phyloP scores from a whole-genome alignment of 768 basidiomycete genomes.

The Porphyrellus cyaneotinctus region DNA sequence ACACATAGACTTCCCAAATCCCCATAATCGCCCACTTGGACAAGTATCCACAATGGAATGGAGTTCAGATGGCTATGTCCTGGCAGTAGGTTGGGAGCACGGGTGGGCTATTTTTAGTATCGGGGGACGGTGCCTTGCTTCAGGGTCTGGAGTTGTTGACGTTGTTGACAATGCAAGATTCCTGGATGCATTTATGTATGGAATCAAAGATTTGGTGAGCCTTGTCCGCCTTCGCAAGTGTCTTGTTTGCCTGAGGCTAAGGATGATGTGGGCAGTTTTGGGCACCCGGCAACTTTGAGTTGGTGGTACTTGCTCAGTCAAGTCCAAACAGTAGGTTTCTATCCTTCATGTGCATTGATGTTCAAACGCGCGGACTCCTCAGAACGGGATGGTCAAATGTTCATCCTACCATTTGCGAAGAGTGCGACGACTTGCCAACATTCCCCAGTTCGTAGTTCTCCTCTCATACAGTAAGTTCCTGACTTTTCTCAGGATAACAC shows the following conservation, averaged over 20 bases:
- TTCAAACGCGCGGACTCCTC: conserved; percentile 2
- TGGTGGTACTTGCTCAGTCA: conserved; percentile 66
- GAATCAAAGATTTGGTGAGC: conserved; percentile 67
- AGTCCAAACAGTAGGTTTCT: conserved; percentile 45
- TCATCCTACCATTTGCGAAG: conserved; percentile 88
- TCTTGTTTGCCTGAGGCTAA: conserved; percentile 1
- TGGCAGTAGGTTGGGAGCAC: conserved; percentile 86
- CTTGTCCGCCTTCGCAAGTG: background rate
- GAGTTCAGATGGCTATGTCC: conserved; percentile 93
- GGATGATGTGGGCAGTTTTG: conserved; percentile 61
- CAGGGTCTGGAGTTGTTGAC: conserved; percentile 68
- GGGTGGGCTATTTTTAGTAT: conserved; percentile 93
- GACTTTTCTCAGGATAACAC: conserved; percentile 76
- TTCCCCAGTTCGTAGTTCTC: conserved; percentile 61
- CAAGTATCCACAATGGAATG: conserved; percentile 71
- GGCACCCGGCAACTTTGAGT: conserved; percentile 89
- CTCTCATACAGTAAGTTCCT: background rate
- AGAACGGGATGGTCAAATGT: conserved; percentile 71
- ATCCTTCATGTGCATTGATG: background rate
- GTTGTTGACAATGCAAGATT: conserved; percentile 54
- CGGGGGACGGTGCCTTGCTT: conserved; percentile 82
- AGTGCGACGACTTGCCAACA: conserved; percentile 90
- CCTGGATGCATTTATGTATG: conserved; percentile 84
- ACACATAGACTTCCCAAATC: conserved; percentile 57
- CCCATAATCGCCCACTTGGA: conserved; percentile 56